These are phyloP conservation scores for Davidsoniella virescens DNA, from an alignment of 2,329 filamentous ascomycete species.

Conservation along the genomic window DNA sequence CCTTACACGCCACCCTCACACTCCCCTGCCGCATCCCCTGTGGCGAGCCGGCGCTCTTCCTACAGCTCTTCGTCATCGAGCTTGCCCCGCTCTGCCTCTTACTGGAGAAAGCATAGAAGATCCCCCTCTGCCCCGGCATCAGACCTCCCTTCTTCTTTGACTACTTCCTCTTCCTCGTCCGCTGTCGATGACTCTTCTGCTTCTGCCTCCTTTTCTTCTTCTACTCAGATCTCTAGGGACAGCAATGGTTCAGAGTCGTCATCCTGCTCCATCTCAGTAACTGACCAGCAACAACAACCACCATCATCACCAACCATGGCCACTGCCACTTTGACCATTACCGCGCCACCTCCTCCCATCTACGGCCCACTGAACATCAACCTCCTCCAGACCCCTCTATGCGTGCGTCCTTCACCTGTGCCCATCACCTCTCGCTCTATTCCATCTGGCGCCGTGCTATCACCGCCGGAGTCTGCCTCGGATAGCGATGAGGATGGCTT, in stretches of 20 bases:
- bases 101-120: constrained; percentile 46
- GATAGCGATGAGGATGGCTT: constrained; percentile 49
- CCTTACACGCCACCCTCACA: constrained; percentile 74
- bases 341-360: constrained; percentile 6
- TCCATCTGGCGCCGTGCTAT: constrained; percentile 72
- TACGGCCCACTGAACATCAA: constrained; percentile 11
- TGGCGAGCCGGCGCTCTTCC: constrained; percentile 43
- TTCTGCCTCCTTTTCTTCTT: constrained; percentile 9
- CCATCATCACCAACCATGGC: constrained; percentile 11
- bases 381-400: constrained; percentile 33
- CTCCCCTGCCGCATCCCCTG: constrained; percentile 43
- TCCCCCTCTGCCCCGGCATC: constrained; percentile 27
- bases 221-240: constrained; percentile 2
- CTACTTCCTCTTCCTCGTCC: constrained; percentile 7
- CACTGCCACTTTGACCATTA: constrained; percentile 11
- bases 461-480: constrained; percentile 70
- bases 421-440: constrained; percentile 60
- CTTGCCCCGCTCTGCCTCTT: constrained; percentile 49
- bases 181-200: neutral
- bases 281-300: constrained; percentile 2
- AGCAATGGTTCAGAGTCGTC: constrained; percentile 9
- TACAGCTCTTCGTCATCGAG: constrained; percentile 33
- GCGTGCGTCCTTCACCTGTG: constrained; percentile 69
- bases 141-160: constrained; percentile 1
- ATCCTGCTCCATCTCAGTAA: constrained; percentile 4